phyloP scores from a whole-genome alignment of 2,329 filamentous ascomycete species.

The Dryadomyces sulphureus region DNA sequence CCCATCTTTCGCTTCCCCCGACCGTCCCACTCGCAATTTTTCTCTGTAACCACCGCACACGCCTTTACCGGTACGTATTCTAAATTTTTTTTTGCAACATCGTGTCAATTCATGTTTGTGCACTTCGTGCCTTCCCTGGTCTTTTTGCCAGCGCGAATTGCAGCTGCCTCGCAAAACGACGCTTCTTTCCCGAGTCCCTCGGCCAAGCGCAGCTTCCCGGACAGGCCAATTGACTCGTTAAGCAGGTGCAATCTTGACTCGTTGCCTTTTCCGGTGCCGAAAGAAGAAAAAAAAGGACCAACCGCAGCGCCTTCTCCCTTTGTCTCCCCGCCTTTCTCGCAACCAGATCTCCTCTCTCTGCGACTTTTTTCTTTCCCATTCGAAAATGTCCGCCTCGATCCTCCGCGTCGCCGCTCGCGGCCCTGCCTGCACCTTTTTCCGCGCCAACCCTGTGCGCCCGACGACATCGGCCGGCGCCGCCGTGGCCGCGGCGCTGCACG shows the following conservation, averaged over 20 bases:
- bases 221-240: neutral
- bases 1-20: neutral
- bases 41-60: too few relatives aligned
- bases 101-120: too few relatives aligned
- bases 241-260: neutral
- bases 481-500: slow-evolving; percentile 32
- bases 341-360: neutral
- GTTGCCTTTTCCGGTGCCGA: neutral
- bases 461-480: slow-evolving; percentile 22
- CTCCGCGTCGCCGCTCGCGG: slow-evolving; percentile 59
- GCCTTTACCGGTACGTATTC: too few relatives aligned
- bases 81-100: too few relatives aligned
- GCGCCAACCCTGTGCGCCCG: slow-evolving; percentile 45
- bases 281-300: neutral
- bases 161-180: neutral
- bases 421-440: slow-evolving; percentile 47
- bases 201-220: neutral
- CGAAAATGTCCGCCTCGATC: slow-evolving; percentile 39
- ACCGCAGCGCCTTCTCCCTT: neutral
- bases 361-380: slow-evolving; percentile 3
- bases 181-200: too few relatives aligned
- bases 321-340: neutral
- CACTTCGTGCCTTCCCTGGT: too few relatives aligned
- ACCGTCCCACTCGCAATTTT: neutral
- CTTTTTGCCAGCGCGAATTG: neutral